Evolutionary conservation across 1,284 basidiomycete genomes (phyloP).

Genomic region (Abortiporus biennis): DNA sequence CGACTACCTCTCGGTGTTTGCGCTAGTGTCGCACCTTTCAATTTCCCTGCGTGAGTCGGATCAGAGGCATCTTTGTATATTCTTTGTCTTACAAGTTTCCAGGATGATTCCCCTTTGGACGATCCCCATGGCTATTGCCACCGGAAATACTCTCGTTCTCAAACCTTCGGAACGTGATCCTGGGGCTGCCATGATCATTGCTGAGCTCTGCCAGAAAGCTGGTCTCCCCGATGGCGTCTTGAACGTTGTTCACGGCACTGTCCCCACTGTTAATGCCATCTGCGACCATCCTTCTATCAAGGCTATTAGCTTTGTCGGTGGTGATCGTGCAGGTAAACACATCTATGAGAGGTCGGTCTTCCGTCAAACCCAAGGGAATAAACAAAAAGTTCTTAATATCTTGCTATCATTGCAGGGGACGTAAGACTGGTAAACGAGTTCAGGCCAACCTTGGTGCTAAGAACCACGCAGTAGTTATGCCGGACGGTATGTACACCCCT

Average conservation of each 20-base stretch:
- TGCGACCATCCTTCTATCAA: constrained; percentile 90
- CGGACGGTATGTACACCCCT: constrained; percentile 62
- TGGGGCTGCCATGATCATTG: constrained; percentile 96
- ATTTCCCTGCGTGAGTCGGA: constrained; percentile 77
- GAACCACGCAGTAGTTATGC: constrained; percentile 94
- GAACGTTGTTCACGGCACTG: constrained; percentile 87
- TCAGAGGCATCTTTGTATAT: not conserved
- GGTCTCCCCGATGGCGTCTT: constrained; percentile 77
- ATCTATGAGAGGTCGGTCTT: constrained; percentile 77
- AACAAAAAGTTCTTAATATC: constrained; percentile 6
- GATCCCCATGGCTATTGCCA: constrained; percentile 84
- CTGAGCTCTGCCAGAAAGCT: constrained; percentile 87
- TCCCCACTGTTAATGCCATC: constrained; percentile 88
- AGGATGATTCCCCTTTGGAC: constrained; percentile 98
- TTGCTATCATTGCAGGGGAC: constrained; percentile 45
- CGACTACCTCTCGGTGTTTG: constrained; percentile 77
- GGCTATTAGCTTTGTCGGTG: constrained; percentile 97
- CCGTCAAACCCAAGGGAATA: too few species aligned
- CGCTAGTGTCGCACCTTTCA: constrained; percentile 87
- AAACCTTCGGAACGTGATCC: constrained; percentile 98
- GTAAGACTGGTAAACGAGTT: constrained; percentile 87
- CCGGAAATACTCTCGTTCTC: constrained; percentile 91
- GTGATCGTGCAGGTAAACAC: constrained; percentile 89
- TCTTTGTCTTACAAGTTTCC: not conserved
- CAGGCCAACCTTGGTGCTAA: constrained; percentile 96